Base-by-base conservation (phyloP, 2,329 filamentous ascomycete genomes). In the Byssothecium circinans region DNA sequence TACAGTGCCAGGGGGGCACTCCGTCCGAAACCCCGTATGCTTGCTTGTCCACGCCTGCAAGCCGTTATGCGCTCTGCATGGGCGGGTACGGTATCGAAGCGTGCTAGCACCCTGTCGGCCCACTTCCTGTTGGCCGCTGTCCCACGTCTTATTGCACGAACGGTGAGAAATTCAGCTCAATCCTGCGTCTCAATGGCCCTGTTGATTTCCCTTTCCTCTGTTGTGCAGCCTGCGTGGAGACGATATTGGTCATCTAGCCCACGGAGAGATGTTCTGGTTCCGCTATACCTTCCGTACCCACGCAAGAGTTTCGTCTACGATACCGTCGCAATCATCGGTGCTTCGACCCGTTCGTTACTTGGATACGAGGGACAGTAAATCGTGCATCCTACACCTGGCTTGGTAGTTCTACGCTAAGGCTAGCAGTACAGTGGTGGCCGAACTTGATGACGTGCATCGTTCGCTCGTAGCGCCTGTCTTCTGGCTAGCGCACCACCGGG, bases 391-490 rank as follows among this genome's bases (percentile, higher is more conserved):
- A n/a, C n/a, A n/a, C n/a, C n/a, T 33, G 18, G 17, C 27, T 41
- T 18, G 7, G 15, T 14, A 5, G 15, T n/a, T 15, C 10, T n/a
- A 25, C 41, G 41, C 41, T 36, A 43, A 36, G 40, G 17, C 55
- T 47, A 37, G 44, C 52, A 41, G 45, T 42, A 55, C 41, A 37
- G 43, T 34, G 34, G 38, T 39, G 48, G 49, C 39, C 43, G 52
- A 60, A 56, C 57, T 23, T 56, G 56, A 63, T 62, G 57, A 61
- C 53, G 58, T 61, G 53, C 60, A 63, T 62, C 18, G 17, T 19
- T 32, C 6, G 14, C 29, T 32, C 11, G 11, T 11, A 27, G 25
- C 25, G 25, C 14, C 29, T 4, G 12, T 32, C 29, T 32, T 32
- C 29, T 14, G 8, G 14, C 29, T 32, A 32, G 29, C 29, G 10